Evolutionary conservation across 768 basidiomycete genomes (phyloP), one percentile per base, ranked within the genome.

Genomic region (Leccinellum rugosiceps): DNA sequence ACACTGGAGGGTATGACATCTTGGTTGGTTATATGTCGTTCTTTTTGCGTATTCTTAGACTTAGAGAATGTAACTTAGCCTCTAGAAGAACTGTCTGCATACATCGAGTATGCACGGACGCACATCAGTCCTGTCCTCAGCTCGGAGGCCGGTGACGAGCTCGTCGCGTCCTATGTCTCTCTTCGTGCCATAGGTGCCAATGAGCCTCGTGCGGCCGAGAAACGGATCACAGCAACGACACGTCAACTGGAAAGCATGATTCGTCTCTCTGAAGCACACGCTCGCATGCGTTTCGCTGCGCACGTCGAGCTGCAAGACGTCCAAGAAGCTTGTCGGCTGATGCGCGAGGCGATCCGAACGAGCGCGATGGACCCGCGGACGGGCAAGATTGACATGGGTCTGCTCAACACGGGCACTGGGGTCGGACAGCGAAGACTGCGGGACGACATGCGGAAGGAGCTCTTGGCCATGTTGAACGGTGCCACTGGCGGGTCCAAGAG

Each of bases 161-260:
- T 98, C 54, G 92, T 98, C 19, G 74, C 79, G 5, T 86, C 89
- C 31, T 99, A 99, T 74, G 94, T 97, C 56, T 89, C 92, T 61
- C 90, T 99, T 81, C 90, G 97, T 51, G 90, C 90, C 67, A 86
- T 92, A 66, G 96, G 96, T 21, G 81, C 59, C 68, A 79, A 88
- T 54, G 96, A 98, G 69, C 87, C 93, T 2, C 86, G 93, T 17
- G 83, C 84, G 1, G 84, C 83, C 58, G 96, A 98, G 73, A 92
- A 92, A 69, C 86, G 96, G 13, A 99, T 99, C 72, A 99, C 97
- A 0, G 97, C 97, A 0, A 98, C 97, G 31, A 98, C 97, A 0
- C 85, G 97, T 50, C 96, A 99, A 72, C 84, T 99, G 15, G 97
- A 99, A 74, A 90, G 88, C 64, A 92, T 99, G 85, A 97, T 99